Conservation (phyloP, 164 flowering plant species). For the Piper betle region DNA sequence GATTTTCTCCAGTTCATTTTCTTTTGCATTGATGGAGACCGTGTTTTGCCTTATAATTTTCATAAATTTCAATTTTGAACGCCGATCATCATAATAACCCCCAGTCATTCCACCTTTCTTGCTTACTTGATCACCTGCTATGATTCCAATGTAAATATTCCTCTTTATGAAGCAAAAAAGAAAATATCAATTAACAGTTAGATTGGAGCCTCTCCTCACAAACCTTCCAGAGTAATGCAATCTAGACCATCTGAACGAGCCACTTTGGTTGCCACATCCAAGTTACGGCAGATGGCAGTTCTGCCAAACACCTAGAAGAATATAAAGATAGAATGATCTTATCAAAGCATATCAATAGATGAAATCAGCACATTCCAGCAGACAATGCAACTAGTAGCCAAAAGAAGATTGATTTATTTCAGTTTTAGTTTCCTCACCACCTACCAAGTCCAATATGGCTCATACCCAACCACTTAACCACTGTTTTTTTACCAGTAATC, state of each 20-base stretch:
- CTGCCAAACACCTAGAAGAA: conserved; percentile 71
- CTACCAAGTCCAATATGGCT: no score
- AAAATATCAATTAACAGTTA: conserved; percentile 2
- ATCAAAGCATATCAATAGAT: no score
- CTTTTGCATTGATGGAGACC: conserved; percentile 33
- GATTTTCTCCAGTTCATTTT: conserved; percentile 43
- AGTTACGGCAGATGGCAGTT: conserved; percentile 84
- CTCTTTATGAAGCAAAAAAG: conserved; percentile 1
- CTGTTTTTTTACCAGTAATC: no score
- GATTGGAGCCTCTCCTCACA: background rate
- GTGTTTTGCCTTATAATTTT: conserved; percentile 47
- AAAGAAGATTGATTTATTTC: no score
- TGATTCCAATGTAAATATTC: conserved; percentile 2
- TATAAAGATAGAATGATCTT: background rate
- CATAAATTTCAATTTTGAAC: conserved; percentile 83
- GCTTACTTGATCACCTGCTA: conserved; percentile 98
- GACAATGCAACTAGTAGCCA: no score
- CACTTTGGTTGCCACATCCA: conserved; percentile 94
- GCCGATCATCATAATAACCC: conserved; percentile 86
- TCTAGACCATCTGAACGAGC: conserved; percentile 81
- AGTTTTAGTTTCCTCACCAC: no score
- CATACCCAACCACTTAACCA: no score
- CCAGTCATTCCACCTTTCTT: conserved; percentile 99
- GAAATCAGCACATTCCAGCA: background rate
- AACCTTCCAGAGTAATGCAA: conserved; percentile 97